These are phyloP conservation scores for Nemania sp. DNA, from an alignment of 2,329 filamentous ascomycete species.

Conservation along the genomic window DNA sequence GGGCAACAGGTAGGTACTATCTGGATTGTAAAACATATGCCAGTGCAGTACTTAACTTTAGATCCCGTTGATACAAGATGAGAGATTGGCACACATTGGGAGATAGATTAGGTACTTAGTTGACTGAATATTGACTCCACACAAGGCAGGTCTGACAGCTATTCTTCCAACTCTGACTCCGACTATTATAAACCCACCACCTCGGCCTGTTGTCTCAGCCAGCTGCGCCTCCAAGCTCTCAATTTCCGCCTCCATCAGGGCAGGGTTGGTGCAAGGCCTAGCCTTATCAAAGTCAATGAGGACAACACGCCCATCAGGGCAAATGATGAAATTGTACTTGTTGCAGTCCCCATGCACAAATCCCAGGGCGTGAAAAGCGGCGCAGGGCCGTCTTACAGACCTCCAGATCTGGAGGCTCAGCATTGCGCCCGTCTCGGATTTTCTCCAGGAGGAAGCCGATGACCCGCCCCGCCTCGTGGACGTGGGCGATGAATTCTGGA, in stretches of 20 bases:
- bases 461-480: slow-evolving; percentile 45
- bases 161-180: too few species aligned
- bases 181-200: slow-evolving; percentile 9
- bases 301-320: background rate
- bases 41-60: too few species aligned
- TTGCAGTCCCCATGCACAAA: slow-evolving; percentile 17
- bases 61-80: too few species aligned
- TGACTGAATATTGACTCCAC: too few species aligned
- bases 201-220: slow-evolving; percentile 21
- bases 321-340: slow-evolving; percentile 21
- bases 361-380: slow-evolving; percentile 17
- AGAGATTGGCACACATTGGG: too few species aligned
- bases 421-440: slow-evolving; percentile 17
- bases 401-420: slow-evolving; percentile 18
- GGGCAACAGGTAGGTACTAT: too few species aligned
- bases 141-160: too few species aligned
- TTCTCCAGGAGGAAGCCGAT: slow-evolving; percentile 47
- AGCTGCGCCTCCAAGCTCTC: slow-evolving; percentile 16
- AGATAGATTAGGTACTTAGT: too few species aligned
- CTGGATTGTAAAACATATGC: too few species aligned
- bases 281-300: slow-evolving; percentile 21
- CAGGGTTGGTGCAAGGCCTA: slow-evolving; percentile 6
- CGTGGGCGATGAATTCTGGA: slow-evolving; percentile 46
- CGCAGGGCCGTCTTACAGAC: slow-evolving; percentile 20
- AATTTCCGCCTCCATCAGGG: slow-evolving; percentile 19